Evolutionary conservation across 352 stramenopile genomes (phyloP), one percentile per base, ranked within the genome.

Genomic region (Phytophthora quininea): DNA sequence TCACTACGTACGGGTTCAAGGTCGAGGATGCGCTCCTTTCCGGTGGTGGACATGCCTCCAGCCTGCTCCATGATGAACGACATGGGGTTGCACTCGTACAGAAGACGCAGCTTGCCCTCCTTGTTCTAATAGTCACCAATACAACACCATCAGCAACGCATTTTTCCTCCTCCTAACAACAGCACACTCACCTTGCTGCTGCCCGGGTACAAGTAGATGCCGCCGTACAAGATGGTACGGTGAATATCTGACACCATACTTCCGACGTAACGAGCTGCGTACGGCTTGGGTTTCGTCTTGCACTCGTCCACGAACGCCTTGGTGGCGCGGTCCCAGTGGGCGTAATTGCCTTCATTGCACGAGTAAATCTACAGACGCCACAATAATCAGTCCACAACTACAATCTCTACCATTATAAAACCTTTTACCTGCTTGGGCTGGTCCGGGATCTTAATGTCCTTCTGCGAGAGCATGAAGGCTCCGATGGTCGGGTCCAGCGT

Each of bases 41-140:
- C 97, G 19, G 97, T 99, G 27, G 94, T 99, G 49, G 97, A 91
- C 59, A 98, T 91, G 50, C 97, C 97, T 58, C 97, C 97, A 57
- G 97, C 97, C 80, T 99, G 91, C 72, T 99, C 97, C 61, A 99
- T 97, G 74, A 99, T 98, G 76, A 99, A 96, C 53, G 97, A 98
- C 98, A 99, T 99, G n/a, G 98, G 97, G 89, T 99, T 99, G 78
- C 93, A 97, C 80, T 99, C 97, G 82, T 99, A 99, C 6, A 99
- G 90, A 61, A 99, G 86, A 83, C 97, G 95, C 71, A 99, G 87
- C 84, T 99, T 99, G 77, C 90, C 91, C 24, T 73, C 76, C 70
- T 92, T 91, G 74, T 62, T 87, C 76, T 55, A 31, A 27, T 9
- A 30, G 8, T 7, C 4, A 15, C 27, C 49, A 43, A 38, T 9